Evolutionary conservation across 768 basidiomycete genomes (phyloP).

Genomic region (Russula griseocarnosa): DNA sequence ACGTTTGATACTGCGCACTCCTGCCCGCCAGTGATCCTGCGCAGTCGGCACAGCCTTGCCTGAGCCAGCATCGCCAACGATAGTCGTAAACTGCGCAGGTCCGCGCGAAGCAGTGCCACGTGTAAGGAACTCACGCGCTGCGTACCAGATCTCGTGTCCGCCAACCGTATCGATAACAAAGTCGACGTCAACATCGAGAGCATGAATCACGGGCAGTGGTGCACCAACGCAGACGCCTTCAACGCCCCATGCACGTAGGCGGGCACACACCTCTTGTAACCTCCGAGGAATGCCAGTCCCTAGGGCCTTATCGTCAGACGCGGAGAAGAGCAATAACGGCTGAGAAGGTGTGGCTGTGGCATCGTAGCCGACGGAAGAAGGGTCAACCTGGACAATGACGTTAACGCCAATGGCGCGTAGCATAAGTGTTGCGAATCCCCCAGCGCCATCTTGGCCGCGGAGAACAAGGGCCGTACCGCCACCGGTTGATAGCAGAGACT

Average conservation of each 20-base stretch:
- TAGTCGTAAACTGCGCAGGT: constrained; percentile 65
- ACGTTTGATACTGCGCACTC: constrained; percentile 55
- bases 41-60: constrained; percentile 61
- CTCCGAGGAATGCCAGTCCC: constrained; percentile 26
- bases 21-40: constrained; percentile 68
- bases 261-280: constrained; percentile 39
- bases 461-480: constrained; percentile 53
- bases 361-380: constrained; percentile 37
- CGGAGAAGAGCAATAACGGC: constrained; percentile 30
- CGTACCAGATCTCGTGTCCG: constrained; percentile 75
- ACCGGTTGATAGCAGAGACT: constrained; percentile 18
- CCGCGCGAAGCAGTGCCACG: constrained; percentile 34
- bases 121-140: constrained; percentile 55
- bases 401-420: constrained; percentile 64
- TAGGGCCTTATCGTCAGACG: constrained; percentile 32
- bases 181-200: constrained; percentile 63
- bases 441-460: constrained; percentile 67
- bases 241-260: constrained; percentile 63
- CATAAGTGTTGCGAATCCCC: constrained; percentile 76
- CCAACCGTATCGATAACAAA: constrained; percentile 81
- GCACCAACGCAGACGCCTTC: constrained; percentile 70
- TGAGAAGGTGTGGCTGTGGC: constrained; percentile 35
- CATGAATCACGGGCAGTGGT: constrained; percentile 51
- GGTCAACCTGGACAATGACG: constrained; percentile 66
- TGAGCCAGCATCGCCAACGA: constrained; percentile 66